phyloP scores from a whole-genome alignment of 2,329 filamentous ascomycete genomes.

The Colletotrichum brevisporum region DNA sequence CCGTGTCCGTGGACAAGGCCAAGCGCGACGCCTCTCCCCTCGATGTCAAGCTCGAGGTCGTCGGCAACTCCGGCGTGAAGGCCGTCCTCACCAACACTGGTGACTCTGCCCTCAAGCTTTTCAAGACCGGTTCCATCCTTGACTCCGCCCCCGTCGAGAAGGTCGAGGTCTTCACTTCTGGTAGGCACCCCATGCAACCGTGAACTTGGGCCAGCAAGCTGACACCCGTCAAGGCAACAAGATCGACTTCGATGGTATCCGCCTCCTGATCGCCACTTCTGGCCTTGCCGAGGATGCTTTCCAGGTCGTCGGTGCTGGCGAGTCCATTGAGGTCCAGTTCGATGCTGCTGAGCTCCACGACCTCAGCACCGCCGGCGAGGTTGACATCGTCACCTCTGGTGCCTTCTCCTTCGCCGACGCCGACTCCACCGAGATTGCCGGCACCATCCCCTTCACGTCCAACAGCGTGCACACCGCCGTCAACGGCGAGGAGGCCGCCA shows the following conservation, averaged over 20 bases:
- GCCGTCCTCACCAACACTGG: constrained; percentile 65
- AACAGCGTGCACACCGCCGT: constrained; percentile 71
- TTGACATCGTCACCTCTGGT: constrained; percentile 69
- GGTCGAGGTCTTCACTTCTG: constrained; percentile 60
- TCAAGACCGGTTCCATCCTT: constrained; percentile 65
- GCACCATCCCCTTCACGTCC: constrained; percentile 69
- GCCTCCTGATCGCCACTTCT: constrained; percentile 61
- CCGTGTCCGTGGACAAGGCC: constrained; percentile 37
- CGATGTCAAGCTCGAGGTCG: constrained; percentile 57
- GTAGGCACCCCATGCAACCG: constrained; percentile 46
- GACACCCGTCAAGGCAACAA: constrained; percentile 38
- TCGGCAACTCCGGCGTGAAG: constrained; percentile 63
- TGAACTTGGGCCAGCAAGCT: neutral
- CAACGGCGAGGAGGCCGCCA: constrained; percentile 67
- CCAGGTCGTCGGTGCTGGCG: constrained; percentile 60
- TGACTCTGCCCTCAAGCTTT: constrained; percentile 58
- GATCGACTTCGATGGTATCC: constrained; percentile 67
- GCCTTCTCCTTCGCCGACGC: constrained; percentile 68
- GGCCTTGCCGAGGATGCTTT: constrained; percentile 65
- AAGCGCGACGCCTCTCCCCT: constrained; percentile 46
- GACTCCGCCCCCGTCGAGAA: constrained; percentile 65
- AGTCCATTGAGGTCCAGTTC: constrained; percentile 67
- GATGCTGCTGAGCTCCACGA: constrained; percentile 71
- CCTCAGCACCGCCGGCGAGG: constrained; percentile 64
- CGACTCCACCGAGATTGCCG: constrained; percentile 67